Evolutionary conservation across 768 basidiomycete species (phyloP), one percentile per base, ranked within the genome.

Genomic region (Pulveroboletus sp.): DNA sequence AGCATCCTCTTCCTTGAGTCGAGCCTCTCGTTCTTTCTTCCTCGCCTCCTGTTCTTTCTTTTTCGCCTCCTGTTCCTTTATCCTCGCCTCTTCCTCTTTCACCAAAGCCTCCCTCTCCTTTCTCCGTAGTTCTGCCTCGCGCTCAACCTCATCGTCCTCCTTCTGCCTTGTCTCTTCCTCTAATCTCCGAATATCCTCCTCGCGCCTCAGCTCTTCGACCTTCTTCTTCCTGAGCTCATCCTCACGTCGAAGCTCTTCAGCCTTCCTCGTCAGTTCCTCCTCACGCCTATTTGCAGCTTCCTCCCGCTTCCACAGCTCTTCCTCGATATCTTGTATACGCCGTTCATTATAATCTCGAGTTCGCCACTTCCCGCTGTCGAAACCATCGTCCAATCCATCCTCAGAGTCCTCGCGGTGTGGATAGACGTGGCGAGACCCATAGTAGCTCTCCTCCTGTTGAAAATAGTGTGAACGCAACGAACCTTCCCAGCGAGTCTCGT

Each of bases 171-270:
- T 62, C 57, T 60, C 67, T 43, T 64, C 69, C 37, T 64, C 66
- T 24, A 55, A 41, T 28, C 46, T 58, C 38, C 51, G 47, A 17
- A 13, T 28, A 31, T 62, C 65, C 17, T 71, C 70, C 49, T 68
- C 70, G 37, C 57, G 59, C 38, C 51, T 62, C 18, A 59, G 60
- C 26, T 62, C 66, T 47, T 60, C 70, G 28, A 60, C 28, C 21
- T 18, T 47, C 50, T 55, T 64, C 39, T 41, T 57, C 42, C 55
- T 59, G n/a, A 57, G 59, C n/a, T 58, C 63, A 10, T 66, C 66
- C 51, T 69, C 64, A 2, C 61, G 59, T 46, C 49, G 58, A 2
- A 66, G 59, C 26, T 75, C 75, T 15, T 72, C 72, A 26, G 67
- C 73, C 41, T 59, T 70, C 57, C 50, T 66, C 53, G 58, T 64